Conservation (phyloP, 148 eudicot species). For the Rhododendron henanense region DNA sequence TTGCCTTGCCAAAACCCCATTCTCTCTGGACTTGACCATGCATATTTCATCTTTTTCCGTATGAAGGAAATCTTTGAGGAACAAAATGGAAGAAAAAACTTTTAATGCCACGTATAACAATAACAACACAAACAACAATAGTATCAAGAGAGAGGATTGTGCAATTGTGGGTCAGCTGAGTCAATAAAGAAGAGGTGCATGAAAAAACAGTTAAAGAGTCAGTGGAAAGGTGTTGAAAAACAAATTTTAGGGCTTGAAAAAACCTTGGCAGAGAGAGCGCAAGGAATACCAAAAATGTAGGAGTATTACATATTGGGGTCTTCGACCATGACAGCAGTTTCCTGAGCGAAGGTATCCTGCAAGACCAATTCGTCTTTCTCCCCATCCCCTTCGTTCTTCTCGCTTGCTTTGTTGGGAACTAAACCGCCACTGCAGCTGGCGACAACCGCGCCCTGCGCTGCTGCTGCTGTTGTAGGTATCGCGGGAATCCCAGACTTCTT, state of each 20-base stretch:
- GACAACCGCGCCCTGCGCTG: constrained; percentile 9
- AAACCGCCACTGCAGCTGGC: constrained; percentile 20
- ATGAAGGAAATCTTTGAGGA: background rate
- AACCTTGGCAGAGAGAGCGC: background rate
- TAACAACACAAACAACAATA: background rate
- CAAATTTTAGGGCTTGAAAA: background rate
- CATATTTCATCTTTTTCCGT: background rate
- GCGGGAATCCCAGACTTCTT: constrained; percentile 74
- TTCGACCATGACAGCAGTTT: constrained; percentile 98
- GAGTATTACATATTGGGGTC: constrained; percentile 78
- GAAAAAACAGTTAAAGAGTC: background rate
- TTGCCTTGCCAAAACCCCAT: background rate
- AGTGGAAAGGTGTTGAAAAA: background rate
- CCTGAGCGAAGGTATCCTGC: constrained; percentile 96
- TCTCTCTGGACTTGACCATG: background rate
- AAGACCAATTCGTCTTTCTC: constrained; percentile 92
- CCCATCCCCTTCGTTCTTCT: constrained; percentile 62
- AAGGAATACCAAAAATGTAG: constrained; percentile 1
- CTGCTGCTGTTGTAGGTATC: constrained; percentile 13
- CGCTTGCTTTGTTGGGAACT: constrained; percentile 32
- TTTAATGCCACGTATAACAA: background rate
- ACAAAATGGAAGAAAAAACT: background rate
- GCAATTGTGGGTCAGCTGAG: background rate
- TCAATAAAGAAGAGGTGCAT: background rate
- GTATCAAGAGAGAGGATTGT: background rate